phyloP scores from a whole-genome alignment of 23 red algal genomes.

The Cyanidium caldarium region DNA sequence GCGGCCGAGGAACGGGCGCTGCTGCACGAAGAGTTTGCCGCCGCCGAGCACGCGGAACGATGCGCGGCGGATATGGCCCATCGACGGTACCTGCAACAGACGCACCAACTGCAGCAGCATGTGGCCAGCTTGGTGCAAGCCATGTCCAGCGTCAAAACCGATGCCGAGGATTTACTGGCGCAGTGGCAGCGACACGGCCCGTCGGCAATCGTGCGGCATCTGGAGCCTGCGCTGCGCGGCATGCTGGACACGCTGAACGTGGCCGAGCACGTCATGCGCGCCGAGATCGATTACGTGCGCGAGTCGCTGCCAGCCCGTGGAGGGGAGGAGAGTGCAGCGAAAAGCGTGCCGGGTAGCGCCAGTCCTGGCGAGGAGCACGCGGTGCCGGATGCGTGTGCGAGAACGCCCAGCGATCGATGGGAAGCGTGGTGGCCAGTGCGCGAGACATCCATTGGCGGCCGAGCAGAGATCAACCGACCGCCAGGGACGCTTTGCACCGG shows the following conservation, averaged over 20 bases:
- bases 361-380: too few relatives aligned
- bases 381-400: too few relatives aligned
- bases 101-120: background rate
- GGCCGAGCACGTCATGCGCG: background rate
- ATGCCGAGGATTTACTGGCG: background rate
- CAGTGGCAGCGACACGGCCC: too few relatives aligned
- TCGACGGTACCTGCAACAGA: background rate
- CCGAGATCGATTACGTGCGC: background rate
- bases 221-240: background rate
- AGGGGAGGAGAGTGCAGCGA: too few relatives aligned
- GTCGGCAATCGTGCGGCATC: background rate
- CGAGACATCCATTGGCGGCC: too few relatives aligned
- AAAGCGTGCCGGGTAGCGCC: too few relatives aligned
- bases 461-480: too few relatives aligned
- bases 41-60: background rate
- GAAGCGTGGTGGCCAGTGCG: too few relatives aligned
- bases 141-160: background rate
- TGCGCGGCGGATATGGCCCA: background rate
- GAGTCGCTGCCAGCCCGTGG: too few relatives aligned
- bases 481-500: too few relatives aligned
- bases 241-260: background rate
- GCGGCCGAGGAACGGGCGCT: background rate
- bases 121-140: background rate
- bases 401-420: too few relatives aligned
- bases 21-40: background rate